These are phyloP conservation scores for Candida suzukii DNA, from an alignment of 805 yeast species.

Conservation along the genomic window DNA sequence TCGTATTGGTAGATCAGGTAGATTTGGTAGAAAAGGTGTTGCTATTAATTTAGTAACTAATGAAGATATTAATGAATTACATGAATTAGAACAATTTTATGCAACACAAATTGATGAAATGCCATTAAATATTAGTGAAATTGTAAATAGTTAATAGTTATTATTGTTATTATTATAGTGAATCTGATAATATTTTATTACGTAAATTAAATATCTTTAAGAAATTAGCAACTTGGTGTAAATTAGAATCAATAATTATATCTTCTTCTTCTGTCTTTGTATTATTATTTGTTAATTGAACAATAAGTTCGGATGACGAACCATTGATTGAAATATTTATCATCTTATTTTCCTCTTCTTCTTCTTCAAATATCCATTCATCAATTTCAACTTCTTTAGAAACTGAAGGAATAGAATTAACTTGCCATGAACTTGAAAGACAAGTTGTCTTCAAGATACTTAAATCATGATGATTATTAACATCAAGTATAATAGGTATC, in stretches of 20 bases:
- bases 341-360: background rate
- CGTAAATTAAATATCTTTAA: constrained; percentile 6
- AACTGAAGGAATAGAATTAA: background rate
- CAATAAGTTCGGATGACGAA: constrained; percentile 3
- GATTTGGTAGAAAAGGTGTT: constrained; percentile 98
- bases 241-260: constrained; percentile 1
- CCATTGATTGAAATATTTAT: constrained; percentile 1
- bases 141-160: background rate
- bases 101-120: constrained; percentile 68
- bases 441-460: background rate
- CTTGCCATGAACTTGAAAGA: background rate
- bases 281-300: background rate
- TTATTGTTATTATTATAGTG: background rate
- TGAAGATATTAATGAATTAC: constrained; percentile 66
- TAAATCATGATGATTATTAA: background rate
- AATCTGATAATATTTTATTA: constrained; percentile 4
- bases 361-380: background rate
- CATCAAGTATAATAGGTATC: constrained; percentile 1
- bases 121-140: constrained; percentile 66
- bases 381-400: background rate
- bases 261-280: background rate
- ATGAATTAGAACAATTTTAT: constrained; percentile 70
- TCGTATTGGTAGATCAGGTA: constrained; percentile 96
- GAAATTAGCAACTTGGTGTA: constrained; percentile 6
- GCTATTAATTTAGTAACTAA: constrained; percentile 90